Evolutionary conservation across 1,284 basidiomycete genomes (phyloP).

Genomic region (Xerocomus nothofagi): DNA sequence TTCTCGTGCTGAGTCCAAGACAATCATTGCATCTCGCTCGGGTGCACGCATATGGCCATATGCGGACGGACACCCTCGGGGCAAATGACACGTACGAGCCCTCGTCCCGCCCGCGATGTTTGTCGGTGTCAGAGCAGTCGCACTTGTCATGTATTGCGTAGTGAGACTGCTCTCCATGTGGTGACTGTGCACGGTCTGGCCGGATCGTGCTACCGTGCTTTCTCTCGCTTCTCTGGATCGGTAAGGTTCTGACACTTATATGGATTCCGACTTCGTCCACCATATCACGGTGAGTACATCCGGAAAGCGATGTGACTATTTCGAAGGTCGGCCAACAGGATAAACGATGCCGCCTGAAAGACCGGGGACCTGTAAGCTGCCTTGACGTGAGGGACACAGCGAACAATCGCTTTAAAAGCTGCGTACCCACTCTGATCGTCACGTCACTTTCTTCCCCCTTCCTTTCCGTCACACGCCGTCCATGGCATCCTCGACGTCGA

Average conservation of each 20-base stretch:
- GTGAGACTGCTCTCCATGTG: not conserved
- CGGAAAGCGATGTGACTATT: conserved; percentile 20
- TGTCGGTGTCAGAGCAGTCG: not conserved
- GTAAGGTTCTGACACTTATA: conserved; percentile 20
- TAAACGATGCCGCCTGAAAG: conserved; percentile 1
- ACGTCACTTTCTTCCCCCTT: conserved; percentile 6
- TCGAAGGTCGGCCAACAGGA: conserved; percentile 5
- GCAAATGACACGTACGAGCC: not conserved
- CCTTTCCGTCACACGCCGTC: conserved; percentile 9
- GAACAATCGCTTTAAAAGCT: conserved; percentile 20
- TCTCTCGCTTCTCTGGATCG: conserved; percentile 21
- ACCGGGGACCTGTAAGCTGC: conserved; percentile 1
- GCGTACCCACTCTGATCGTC: conserved; percentile 3
- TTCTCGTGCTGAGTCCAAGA: conserved; percentile 3
- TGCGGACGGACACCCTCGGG: not conserved
- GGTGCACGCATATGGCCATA: conserved; percentile 9
- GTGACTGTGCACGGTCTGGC: not conserved
- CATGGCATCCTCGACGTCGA: conserved; percentile 36
- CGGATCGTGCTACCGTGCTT: conserved; percentile 8
- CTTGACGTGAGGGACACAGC: conserved; percentile 13
- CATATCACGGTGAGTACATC: conserved; percentile 7
- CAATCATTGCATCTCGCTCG: conserved; percentile 8
- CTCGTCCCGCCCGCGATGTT: not conserved
- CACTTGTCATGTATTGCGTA: not conserved
- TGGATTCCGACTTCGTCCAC: conserved; percentile 8